phyloP scores from a whole-genome alignment of 2,329 filamentous ascomycete genomes.

The Apiospora rasikravindrae region DNA sequence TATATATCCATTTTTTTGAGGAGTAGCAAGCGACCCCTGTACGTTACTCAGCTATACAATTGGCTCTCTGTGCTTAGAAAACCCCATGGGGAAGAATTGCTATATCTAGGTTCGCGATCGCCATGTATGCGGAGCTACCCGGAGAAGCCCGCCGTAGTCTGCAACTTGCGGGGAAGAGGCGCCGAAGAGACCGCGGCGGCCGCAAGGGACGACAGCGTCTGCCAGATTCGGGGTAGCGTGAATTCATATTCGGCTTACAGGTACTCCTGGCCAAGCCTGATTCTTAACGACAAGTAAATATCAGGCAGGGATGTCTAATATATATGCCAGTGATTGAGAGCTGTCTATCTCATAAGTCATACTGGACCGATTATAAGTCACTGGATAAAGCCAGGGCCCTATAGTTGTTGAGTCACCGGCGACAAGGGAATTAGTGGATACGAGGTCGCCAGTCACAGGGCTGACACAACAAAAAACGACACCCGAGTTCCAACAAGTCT shows the following conservation, averaged over 20 bases:
- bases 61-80: neutral
- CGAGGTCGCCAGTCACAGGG: neutral
- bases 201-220: neutral
- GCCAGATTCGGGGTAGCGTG: neutral
- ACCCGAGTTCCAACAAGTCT: neutral
- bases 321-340: neutral
- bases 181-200: neutral
- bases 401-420: neutral
- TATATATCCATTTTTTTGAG: conserved; percentile 1
- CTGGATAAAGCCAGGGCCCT: neutral
- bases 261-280: neutral
- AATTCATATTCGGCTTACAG: no score
- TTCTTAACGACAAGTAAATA: neutral
- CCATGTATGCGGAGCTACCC: neutral
- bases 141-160: neutral
- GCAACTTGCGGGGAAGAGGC: neutral
- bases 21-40: neutral
- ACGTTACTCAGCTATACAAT: neutral
- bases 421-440: neutral
- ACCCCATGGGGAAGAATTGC: neutral
- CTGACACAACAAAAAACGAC: neutral
- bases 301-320: neutral
- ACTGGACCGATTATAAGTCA: neutral
- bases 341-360: neutral
- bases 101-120: neutral